These are phyloP conservation scores for Exophiala aquamarina DNA, from an alignment of 2,329 filamentous ascomycete species.

Conservation along the genomic window DNA sequence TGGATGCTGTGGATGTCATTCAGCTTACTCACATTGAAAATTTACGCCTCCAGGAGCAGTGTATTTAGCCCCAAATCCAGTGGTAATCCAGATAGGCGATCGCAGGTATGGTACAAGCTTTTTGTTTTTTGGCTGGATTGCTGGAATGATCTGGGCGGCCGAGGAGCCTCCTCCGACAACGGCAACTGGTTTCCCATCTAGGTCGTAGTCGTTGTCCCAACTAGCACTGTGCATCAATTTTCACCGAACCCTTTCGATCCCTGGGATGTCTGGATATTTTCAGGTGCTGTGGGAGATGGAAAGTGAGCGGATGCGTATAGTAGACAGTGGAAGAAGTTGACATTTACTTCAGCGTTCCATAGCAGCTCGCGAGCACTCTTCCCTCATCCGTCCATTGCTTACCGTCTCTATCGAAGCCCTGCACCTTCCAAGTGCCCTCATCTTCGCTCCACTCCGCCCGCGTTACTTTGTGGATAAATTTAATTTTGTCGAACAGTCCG, in stretches of 20 bases:
- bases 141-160: neutral
- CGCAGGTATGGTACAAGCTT: neutral
- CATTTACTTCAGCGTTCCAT: neutral
- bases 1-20: neutral
- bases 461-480: constrained; percentile 36
- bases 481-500: constrained; percentile 29
- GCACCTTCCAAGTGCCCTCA: constrained; percentile 35
- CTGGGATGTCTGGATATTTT: constrained; percentile 23
- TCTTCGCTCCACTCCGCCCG: constrained; percentile 39
- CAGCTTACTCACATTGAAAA: neutral
- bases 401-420: neutral
- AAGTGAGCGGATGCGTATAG: neutral
- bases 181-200: constrained; percentile 54
- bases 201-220: constrained; percentile 51
- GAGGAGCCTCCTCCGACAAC: constrained; percentile 45
- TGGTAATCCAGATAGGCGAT: neutral
- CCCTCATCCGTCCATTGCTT: neutral
- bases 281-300: too few species aligned
- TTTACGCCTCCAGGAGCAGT: neutral
- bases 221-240: constrained; percentile 30
- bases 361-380: neutral
- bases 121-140: neutral
- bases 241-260: constrained; percentile 29
- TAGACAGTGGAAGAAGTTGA: neutral
- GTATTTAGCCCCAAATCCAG: neutral